A percentile compares a stretch with the other conserved stretches of the same genome.
Conservation (phyloP, 129 eudicot genomes). For the Ambrosia artemisiifolia region DNA sequence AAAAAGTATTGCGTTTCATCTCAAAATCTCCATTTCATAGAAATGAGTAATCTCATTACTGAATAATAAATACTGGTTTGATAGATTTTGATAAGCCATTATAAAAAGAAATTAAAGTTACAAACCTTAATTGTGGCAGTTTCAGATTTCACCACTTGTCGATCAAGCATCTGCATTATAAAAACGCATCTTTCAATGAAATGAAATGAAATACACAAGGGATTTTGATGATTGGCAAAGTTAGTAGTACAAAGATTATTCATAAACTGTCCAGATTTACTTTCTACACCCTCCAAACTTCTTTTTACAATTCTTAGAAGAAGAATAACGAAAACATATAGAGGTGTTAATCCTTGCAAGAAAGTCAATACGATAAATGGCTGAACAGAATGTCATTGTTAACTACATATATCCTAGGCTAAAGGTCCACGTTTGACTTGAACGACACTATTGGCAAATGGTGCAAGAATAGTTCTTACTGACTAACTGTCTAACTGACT, state of each 20-base stretch:
- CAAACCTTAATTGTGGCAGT: conserved; percentile 87
- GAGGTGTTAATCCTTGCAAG: neutral
- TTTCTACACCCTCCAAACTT: neutral
- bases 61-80: neutral
- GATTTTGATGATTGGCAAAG: neutral
- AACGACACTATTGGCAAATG: neutral
- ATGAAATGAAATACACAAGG: neutral
- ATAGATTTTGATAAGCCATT: conserved; percentile 2
- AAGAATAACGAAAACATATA: conserved; percentile 4
- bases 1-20: no score
- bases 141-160: conserved; percentile 93
- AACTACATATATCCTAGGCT: conserved; percentile 1
- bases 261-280: neutral
- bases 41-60: neutral
- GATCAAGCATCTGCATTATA: conserved; percentile 74
- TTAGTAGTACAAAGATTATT: conserved; percentile 2
- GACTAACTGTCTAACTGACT: neutral
- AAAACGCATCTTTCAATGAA: neutral
- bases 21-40: neutral
- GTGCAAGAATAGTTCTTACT: neutral
- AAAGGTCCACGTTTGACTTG: conserved; percentile 5
- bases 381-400: neutral
- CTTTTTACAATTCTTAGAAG: neutral
- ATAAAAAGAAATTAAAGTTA: neutral
- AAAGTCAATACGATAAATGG: neutral